A percentile compares a stretch with the other conserved stretches of the same genome.
phyloP scores from a whole-genome alignment of 2,329 filamentous ascomycete genomes.

The Diaporthe helianthi region DNA sequence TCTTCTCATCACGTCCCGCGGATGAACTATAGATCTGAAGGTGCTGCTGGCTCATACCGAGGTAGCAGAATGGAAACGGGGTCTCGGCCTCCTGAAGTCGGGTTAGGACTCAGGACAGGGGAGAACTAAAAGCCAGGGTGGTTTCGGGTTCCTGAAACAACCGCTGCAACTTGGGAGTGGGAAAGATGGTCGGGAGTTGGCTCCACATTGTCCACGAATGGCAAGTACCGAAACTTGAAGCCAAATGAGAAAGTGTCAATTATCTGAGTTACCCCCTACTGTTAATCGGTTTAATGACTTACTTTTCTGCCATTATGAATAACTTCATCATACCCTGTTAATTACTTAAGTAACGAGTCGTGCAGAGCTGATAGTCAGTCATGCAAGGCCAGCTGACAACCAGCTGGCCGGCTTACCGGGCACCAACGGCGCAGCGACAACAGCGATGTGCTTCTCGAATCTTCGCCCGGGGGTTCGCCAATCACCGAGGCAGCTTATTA shows the following conservation, averaged over 20 bases:
- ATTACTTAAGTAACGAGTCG: no score
- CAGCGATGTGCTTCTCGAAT: conserved; percentile 15
- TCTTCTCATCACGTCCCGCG: no score
- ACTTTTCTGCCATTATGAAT: conserved; percentile 65
- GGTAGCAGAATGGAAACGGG: no score
- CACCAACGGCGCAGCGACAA: background rate
- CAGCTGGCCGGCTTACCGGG: conserved; percentile 6
- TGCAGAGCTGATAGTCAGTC: background rate
- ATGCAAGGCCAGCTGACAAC: conserved; percentile 45
- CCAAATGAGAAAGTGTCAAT: background rate
- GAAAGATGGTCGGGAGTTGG: background rate
- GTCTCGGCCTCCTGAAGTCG: no score
- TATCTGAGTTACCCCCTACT: background rate
- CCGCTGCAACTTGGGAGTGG: background rate
- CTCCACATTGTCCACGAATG: background rate
- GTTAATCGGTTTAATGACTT: background rate
- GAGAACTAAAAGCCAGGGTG: background rate
- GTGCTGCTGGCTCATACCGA: no score
- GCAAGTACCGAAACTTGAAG: background rate
- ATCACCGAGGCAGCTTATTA: conserved; percentile 20
- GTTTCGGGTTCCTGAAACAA: background rate
- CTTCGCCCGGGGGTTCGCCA: conserved; percentile 21
- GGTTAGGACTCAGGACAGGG: no score
- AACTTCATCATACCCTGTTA: background rate
- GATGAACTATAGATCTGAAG: no score